phyloP scores from a whole-genome alignment of 495 filamentous ascomycete genomes.

The Annulohypoxylon bovei region DNA sequence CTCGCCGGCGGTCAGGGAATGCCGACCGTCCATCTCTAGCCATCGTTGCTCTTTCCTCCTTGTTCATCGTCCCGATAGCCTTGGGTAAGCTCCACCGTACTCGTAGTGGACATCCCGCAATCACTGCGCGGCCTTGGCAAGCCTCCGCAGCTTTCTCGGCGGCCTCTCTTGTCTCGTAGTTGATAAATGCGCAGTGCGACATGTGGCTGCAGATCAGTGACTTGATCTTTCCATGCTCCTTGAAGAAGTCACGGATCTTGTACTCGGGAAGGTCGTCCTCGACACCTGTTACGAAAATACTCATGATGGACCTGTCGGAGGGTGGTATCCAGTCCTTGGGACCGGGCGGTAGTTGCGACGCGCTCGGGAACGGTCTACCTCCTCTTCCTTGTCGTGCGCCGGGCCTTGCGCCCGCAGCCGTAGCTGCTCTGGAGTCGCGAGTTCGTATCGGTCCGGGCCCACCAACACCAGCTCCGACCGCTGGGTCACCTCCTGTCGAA shows the following conservation, averaged over 20 bases:
- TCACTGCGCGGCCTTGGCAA: conserved; percentile 87
- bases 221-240: conserved; percentile 84
- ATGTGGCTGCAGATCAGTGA: conserved; percentile 95
- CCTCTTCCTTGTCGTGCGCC: conserved; percentile 54
- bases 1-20: conserved; percentile 52
- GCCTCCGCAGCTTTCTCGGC: conserved; percentile 86
- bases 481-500: conserved; percentile 55
- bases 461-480: conserved; percentile 55
- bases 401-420: conserved; percentile 39
- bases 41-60: conserved; percentile 78
- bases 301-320: conserved; percentile 82
- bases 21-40: conserved; percentile 75
- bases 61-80: conserved; percentile 87
- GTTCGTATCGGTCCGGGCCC: conserved; percentile 77
- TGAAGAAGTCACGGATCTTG: conserved; percentile 88
- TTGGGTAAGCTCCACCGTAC: conserved; percentile 93
- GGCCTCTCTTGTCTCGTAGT: conserved; percentile 81
- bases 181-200: conserved; percentile 95
- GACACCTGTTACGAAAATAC: conserved; percentile 91
- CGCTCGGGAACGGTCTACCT: conserved; percentile 70
- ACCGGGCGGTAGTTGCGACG: conserved; percentile 77
- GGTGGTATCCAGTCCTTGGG: conserved; percentile 87
- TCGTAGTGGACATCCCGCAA: conserved; percentile 83
- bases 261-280: conserved; percentile 96
- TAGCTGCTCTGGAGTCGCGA: conserved; percentile 65